Percentiles rank a stretch among this genome's conserved stretches.
These are phyloP conservation scores for Asterionellopsis glacialis DNA, from an alignment of 108 stramenopile species.

Conservation along the genomic window DNA sequence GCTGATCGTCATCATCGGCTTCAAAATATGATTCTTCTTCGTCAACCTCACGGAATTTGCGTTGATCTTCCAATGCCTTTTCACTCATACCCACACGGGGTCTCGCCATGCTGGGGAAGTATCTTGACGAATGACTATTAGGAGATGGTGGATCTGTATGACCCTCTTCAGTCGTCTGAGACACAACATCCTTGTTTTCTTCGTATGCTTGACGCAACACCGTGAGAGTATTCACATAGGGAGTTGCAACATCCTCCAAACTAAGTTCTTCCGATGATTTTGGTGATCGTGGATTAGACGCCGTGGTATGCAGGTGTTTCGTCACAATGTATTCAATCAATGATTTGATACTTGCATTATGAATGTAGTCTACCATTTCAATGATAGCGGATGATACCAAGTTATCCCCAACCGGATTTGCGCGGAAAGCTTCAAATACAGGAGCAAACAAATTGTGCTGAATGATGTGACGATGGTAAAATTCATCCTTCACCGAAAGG, in stretches of 20 bases:
- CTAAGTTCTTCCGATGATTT: constrained; percentile 10
- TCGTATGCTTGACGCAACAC: constrained; percentile 61
- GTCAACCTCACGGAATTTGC: constrained; percentile 76
- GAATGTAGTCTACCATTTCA: constrained; percentile 86
- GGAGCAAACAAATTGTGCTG: constrained; percentile 83
- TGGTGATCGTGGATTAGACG: constrained; percentile 12
- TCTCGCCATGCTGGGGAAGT: not conserved
- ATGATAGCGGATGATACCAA: constrained; percentile 78
- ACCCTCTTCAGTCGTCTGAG: not conserved
- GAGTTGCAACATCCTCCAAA: constrained; percentile 76
- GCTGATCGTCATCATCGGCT: constrained; percentile 44
- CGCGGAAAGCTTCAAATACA: constrained; percentile 78
- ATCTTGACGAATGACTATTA: not conserved
- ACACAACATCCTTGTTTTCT: constrained; percentile 6
- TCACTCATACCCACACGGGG: constrained; percentile 30
- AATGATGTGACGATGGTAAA: constrained; percentile 84
- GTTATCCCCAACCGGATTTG: constrained; percentile 79
- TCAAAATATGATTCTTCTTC: constrained; percentile 86
- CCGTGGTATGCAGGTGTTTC: constrained; percentile 41
- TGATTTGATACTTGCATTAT: constrained; percentile 71
- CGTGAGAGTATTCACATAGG: constrained; percentile 75
- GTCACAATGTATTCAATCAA: constrained; percentile 83
- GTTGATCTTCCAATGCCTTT: constrained; percentile 68
- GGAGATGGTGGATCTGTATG: not conserved
- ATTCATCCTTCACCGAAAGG: constrained; percentile 82